Evolutionary conservation across 2,329 filamentous ascomycete species (phyloP), one percentile per base, ranked within the genome.

Genomic region (Colletotrichum sp.): DNA sequence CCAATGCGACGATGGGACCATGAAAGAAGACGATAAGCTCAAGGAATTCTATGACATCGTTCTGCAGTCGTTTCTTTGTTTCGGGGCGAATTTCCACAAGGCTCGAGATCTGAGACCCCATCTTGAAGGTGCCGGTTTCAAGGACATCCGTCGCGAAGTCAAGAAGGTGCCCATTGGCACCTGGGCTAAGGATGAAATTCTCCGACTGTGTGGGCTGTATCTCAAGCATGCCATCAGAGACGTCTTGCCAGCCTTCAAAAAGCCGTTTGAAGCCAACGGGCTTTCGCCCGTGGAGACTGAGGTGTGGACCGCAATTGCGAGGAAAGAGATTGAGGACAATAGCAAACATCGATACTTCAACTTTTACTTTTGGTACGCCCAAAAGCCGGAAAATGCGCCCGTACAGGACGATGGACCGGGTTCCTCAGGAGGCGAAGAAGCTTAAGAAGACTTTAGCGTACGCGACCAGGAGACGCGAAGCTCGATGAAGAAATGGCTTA

Each of bases 91-190:
- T 85, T 75, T 84, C 77, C 77, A 86, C 80, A 80, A 83, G 78
- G 71, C 82, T 2, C 73, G 69, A 72, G 80, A 83, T 15, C 80
- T 89, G 7, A 81, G 82, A 16, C 32, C 80, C 3, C 78, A 81
- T 34, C 83, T 90, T 61, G 81, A 82, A 34, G 80, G 81, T 0
- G 83, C 84, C 1, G 89, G 89, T 28, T 90, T 89, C 78, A 82
- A 82, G 32, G 85, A 88, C 74, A 82, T 90, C 8, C 82, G 84
- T 9, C 82, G 85, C 68, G 82, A 84, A 68, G 83, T 85, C 25
- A 84, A 86, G 75, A 86, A 86, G 74, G 84, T 89, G 5, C 87
- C 88, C n/a, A 83, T 89, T 59, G 87, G 86, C 1, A 80, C 83
- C 3, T 89, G 88, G 88, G 78, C 86, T 16, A 81, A 80, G 39